A percentile compares a stretch with the other conserved stretches of the same genome.
phyloP scores from a whole-genome alignment of 2,329 filamentous ascomycete species.

The Arthrobotrys entomopaga region DNA sequence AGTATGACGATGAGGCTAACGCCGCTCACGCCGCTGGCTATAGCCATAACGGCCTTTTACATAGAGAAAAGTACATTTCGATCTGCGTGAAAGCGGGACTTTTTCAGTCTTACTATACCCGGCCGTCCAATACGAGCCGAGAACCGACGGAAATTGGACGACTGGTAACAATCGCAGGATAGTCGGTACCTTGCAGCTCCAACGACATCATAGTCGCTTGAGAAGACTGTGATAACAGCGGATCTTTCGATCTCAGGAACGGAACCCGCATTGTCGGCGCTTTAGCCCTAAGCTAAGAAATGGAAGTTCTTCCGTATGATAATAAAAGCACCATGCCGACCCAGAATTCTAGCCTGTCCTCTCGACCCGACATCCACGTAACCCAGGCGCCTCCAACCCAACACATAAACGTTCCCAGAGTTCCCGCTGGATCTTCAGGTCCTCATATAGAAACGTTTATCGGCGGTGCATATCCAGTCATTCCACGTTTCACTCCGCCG shows the following conservation, averaged over 20 bases:
- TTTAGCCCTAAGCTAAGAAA: conserved; percentile 17
- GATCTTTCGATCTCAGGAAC: conserved; percentile 41
- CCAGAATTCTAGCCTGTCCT: conserved; percentile 25
- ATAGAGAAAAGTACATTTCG: background rate
- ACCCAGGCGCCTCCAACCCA: conserved; percentile 32
- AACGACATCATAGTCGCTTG: conserved; percentile 47
- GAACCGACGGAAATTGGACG: conserved; percentile 16
- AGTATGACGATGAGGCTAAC: conserved; percentile 42
- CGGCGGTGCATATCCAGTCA: conserved; percentile 38
- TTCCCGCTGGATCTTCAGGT: conserved; percentile 28
- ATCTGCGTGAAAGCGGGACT: conserved; percentile 7
- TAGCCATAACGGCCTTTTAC: conserved; percentile 23
- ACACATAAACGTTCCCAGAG: conserved; percentile 46
- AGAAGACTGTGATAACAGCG: conserved; percentile 25
- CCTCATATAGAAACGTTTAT: conserved; percentile 50
- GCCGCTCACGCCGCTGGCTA: conserved; percentile 19
- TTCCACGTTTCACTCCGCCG: conserved; percentile 51
- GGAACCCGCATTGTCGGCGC: background rate
- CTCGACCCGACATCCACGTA: conserved; percentile 47
- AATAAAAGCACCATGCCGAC: conserved; percentile 52
- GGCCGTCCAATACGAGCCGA: conserved; percentile 32
- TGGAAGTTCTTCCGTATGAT: conserved; percentile 40
- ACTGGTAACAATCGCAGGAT: conserved; percentile 4
- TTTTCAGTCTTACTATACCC: conserved; percentile 16
- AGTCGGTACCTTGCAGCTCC: conserved; percentile 45